Evolutionary conservation across 257 asterid species (phyloP), one percentile per base, ranked within the genome.

Genomic region (Verbascum thapsus): DNA sequence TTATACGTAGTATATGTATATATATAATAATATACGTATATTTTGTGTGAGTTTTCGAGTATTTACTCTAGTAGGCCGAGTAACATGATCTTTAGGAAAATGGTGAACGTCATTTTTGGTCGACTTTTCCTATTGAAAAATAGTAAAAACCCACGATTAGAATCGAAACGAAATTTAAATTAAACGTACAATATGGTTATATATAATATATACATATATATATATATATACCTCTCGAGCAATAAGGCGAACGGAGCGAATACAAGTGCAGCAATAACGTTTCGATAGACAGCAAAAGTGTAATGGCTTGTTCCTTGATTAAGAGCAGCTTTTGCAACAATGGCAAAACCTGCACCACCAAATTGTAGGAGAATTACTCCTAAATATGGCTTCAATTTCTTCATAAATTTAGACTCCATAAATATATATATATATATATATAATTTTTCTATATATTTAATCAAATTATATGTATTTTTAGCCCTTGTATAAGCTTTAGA

Each of bases 211-310:
- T n/a, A n/a, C n/a, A n/a, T 8, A 16, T 34, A 16, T 10, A 10
- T 58, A 6, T 35, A 55, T 13, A 10, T 44, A 13, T 18, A 43
- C 90, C 85, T 83, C 61, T 83, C 87, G 1, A 83, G 40, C n/a
- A 78, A 47, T 2, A 74, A 55, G 18, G 90, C 90, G 49, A 78
- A 76, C 40, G 90, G 90, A 12, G 81, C 78, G 50, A 83, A 73
- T 5, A 68, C 52, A 18, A 57, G 56, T 0, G 85, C 80, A 4
- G 87, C 87, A 42, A 83, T 58, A 42, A 63, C 62, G 53, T 80
- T 78, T 47, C 90, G 50, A 53, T 80, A 83, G 30, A 76, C 80
- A 3, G 81, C 39, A 63, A 83, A 74, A 0, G 75, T 64, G 4
- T 73, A 81, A 70, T 74, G 85, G 54, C 81, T 83, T 63, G 73